Conservation (phyloP, 2,329 filamentous ascomycete species). For the Penicillium sp. region DNA sequence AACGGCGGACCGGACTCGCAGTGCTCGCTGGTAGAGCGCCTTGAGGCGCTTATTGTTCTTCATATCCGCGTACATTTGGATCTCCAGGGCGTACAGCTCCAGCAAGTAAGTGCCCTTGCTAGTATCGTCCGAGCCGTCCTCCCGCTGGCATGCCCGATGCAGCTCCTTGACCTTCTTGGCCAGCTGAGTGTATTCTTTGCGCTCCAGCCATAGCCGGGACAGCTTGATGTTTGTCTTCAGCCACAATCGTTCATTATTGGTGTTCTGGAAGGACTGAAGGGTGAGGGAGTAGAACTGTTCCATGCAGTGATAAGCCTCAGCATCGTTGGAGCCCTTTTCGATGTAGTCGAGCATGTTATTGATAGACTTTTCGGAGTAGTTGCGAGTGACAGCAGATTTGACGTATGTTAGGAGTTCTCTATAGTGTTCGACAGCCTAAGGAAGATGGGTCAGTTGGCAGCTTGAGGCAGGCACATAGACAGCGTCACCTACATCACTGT, state of each 20-base stretch:
- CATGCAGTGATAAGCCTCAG: constrained; percentile 77
- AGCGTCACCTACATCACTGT: constrained; percentile 63
- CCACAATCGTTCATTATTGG: constrained; percentile 96
- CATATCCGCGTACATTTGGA: constrained; percentile 97
- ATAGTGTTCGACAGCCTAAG: constrained; percentile 86
- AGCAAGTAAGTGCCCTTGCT: constrained; percentile 96
- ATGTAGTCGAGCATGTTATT: constrained; percentile 99
- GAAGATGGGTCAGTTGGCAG: constrained; percentile 40
- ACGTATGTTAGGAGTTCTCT: constrained; percentile 95
- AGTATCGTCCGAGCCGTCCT: constrained; percentile 80
- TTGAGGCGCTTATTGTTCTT: constrained; percentile 98
- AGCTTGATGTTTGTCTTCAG: constrained; percentile 98
- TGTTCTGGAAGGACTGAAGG: constrained; percentile 91
- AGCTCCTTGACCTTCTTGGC: constrained; percentile 84
- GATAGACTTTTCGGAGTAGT: constrained; percentile 98
- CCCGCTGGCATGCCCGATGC: constrained; percentile 82
- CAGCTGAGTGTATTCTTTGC: constrained; percentile 81
- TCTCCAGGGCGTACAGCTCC: constrained; percentile 95
- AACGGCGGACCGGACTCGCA: constrained; percentile 93
- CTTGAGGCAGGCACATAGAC: not conserved
- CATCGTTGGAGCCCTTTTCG: constrained; percentile 81
- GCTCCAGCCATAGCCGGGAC: constrained; percentile 84
- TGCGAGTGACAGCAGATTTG: constrained; percentile 93
- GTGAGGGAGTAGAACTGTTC: constrained; percentile 95
- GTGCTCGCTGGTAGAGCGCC: constrained; percentile 84